Percentiles rank a stretch among this genome's conserved stretches.
These are phyloP conservation scores for Epichloe aotearoae DNA, from an alignment of 2,329 filamentous ascomycete genomes.

Conservation along the genomic window DNA sequence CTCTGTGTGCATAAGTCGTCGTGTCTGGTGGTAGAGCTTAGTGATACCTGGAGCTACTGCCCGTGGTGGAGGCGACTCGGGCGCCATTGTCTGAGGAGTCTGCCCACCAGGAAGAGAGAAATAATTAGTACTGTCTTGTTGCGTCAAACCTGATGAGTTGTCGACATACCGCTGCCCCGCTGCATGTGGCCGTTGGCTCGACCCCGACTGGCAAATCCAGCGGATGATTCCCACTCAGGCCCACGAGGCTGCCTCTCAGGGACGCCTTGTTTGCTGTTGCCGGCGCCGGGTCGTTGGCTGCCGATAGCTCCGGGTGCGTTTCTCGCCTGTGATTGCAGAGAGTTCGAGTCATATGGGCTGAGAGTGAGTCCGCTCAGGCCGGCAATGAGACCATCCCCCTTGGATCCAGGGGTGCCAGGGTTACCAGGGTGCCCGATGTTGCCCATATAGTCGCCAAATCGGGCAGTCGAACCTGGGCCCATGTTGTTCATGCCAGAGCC, in stretches of 20 bases:
- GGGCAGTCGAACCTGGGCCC: slow-evolving; percentile 21
- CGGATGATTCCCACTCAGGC: slow-evolving; percentile 45
- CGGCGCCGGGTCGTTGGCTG: slow-evolving; percentile 46
- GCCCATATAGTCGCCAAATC: slow-evolving; percentile 33
- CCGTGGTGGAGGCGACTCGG: slow-evolving; percentile 23
- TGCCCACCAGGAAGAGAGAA: slow-evolving; percentile 6
- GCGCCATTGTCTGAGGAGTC: slow-evolving; percentile 31
- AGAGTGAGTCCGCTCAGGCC: slow-evolving; percentile 38
- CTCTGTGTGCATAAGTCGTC: background rate
- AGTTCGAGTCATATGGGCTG: slow-evolving; percentile 35
- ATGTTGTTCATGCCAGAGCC: slow-evolving; percentile 42
- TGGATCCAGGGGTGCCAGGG: slow-evolving; percentile 25
- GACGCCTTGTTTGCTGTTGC: slow-evolving; percentile 28
- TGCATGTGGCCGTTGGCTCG: slow-evolving; percentile 48
- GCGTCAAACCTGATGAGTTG: background rate
- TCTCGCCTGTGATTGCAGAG: slow-evolving; percentile 22
- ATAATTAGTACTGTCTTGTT: background rate
- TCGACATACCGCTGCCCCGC: slow-evolving; percentile 44
- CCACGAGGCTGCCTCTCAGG: slow-evolving; percentile 52
- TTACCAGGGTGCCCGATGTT: slow-evolving; percentile 22
- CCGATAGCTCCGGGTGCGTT: slow-evolving; percentile 49
- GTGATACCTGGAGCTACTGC: slow-evolving; percentile 24
- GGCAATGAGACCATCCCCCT: slow-evolving; percentile 30
- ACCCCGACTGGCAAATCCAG: slow-evolving; percentile 39
- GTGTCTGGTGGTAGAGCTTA: slow-evolving; percentile 10